phyloP scores from a whole-genome alignment of 352 stramenopile species.

The Phytophthora gonapodyides region DNA sequence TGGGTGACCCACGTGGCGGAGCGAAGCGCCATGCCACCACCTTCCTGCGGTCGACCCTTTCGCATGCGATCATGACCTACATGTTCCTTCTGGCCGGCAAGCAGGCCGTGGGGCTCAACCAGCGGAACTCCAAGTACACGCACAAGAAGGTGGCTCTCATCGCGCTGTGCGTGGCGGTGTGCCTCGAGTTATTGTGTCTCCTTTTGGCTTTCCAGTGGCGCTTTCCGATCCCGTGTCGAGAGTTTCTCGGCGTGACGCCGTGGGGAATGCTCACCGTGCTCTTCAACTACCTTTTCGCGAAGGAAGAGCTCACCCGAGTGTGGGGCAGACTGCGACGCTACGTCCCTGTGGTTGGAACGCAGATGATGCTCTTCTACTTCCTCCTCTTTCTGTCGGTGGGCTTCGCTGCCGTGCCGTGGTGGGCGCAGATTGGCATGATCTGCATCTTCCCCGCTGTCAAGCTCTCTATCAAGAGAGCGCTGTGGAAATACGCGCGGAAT shows the following conservation, averaged over 20 bases:
- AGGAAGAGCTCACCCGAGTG: slow-evolving; percentile 6
- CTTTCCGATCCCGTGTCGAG: slow-evolving; percentile 21
- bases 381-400: slow-evolving; percentile 20
- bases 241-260: slow-evolving; percentile 10
- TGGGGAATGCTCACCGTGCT: slow-evolving; percentile 16
- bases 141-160: slow-evolving; percentile 19
- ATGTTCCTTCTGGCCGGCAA: slow-evolving; percentile 9
- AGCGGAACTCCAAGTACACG: slow-evolving; percentile 12
- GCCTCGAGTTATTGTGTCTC: slow-evolving; percentile 16
- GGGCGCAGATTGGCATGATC: slow-evolving; percentile 15
- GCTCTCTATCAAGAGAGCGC: slow-evolving; percentile 22
- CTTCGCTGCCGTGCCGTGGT: slow-evolving; percentile 6
- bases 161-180: slow-evolving; percentile 9
- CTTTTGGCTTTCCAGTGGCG: slow-evolving; percentile 14
- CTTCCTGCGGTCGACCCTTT: slow-evolving; percentile 12
- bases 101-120: slow-evolving; percentile 15
- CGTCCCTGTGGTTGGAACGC: slow-evolving; percentile 14
- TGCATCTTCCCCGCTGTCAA: slow-evolving; percentile 25
- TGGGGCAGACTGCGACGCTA: slow-evolving; percentile 13
- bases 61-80: slow-evolving; percentile 15
- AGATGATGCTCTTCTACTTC: slow-evolving; percentile 26
- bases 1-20: slow-evolving; percentile 5
- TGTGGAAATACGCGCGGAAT: slow-evolving; percentile 26
- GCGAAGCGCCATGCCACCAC: slow-evolving; percentile 5
- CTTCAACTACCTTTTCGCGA: slow-evolving; percentile 15